Evolutionary conservation across 192 early-diverging fungal genomes (phyloP).

Genomic region (Chytriomyces confervae): DNA sequence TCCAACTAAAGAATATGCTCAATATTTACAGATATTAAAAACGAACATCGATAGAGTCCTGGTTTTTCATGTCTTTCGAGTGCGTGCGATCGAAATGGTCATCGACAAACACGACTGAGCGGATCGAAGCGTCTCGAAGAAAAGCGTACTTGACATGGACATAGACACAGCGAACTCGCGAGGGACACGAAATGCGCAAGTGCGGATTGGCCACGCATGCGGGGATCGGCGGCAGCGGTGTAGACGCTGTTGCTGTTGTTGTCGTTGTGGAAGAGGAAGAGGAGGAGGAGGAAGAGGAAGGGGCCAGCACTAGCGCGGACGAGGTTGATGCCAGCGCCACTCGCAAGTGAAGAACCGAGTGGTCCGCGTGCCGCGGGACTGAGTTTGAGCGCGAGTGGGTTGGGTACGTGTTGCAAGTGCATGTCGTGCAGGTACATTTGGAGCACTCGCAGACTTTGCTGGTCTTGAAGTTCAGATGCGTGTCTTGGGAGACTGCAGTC

Average conservation of each 20-base stretch:
- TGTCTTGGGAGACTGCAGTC: too few species aligned
- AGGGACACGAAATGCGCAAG: constrained; percentile 6
- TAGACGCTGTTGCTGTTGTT: background rate
- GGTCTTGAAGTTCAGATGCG: too few species aligned
- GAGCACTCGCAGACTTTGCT: constrained; percentile 23
- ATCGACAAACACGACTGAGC: constrained; percentile 13
- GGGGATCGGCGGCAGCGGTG: background rate
- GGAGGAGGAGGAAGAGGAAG: background rate
- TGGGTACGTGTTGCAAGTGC: constrained; percentile 19
- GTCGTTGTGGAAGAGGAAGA: background rate
- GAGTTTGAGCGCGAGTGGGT: background rate
- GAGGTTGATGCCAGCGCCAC: background rate
- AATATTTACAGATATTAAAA: background rate
- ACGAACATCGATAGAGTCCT: background rate
- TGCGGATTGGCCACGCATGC: constrained; percentile 7
- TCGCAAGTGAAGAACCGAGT: too few species aligned
- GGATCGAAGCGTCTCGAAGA: background rate
- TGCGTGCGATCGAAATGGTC: background rate
- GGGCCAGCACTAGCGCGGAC: background rate
- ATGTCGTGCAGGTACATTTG: constrained; percentile 23
- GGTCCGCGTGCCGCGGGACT: background rate
- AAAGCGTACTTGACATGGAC: constrained; percentile 25
- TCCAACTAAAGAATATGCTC: constrained; percentile 55
- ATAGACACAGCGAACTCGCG: constrained; percentile 14
- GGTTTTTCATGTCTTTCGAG: background rate